phyloP scores from a whole-genome alignment of 2,329 filamentous ascomycete genomes.

The Fusarium dimerum region DNA sequence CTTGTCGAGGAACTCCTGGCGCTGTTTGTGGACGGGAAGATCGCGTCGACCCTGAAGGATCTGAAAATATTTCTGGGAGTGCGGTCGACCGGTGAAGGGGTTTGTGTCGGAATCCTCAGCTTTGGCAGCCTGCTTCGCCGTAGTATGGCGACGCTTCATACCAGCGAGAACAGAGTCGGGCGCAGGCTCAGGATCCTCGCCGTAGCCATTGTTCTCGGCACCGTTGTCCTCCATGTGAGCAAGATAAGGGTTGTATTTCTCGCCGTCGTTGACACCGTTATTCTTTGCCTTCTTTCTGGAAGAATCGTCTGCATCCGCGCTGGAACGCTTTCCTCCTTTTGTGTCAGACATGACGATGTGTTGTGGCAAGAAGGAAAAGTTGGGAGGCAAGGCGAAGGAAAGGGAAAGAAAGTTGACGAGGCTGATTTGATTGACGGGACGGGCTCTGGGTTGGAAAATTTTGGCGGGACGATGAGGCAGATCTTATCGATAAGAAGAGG shows the following conservation, averaged over 20 bases:
- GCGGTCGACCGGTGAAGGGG: constrained; percentile 76
- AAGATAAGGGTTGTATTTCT: constrained; percentile 78
- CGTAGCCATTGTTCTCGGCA: constrained; percentile 42
- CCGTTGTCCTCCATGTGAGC: constrained; percentile 76
- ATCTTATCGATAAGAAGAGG: constrained; percentile 37
- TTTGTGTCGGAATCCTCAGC: constrained; percentile 83
- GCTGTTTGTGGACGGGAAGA: constrained; percentile 89
- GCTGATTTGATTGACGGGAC: constrained; percentile 21
- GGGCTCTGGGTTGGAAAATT: constrained; percentile 29
- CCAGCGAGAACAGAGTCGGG: constrained; percentile 56
- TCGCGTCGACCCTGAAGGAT: constrained; percentile 84
- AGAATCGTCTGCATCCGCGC: constrained; percentile 43
- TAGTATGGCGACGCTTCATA: constrained; percentile 79
- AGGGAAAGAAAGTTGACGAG: constrained; percentile 19
- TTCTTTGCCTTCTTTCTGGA: constrained; percentile 48
- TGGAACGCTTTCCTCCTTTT: constrained; percentile 45
- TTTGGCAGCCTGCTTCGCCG: constrained; percentile 68
- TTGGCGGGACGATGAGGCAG: constrained; percentile 27
- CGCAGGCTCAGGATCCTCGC: constrained; percentile 33
- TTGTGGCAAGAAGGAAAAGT: neutral
- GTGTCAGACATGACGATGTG: constrained; percentile 41
- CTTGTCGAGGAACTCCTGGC: constrained; percentile 88
- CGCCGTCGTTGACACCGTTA: constrained; percentile 30
- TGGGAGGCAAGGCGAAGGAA: constrained; percentile 5
- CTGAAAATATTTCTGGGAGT: constrained; percentile 84